These are phyloP conservation scores for Didymella glomerata DNA, from an alignment of 2,329 filamentous ascomycete species.

Conservation along the genomic window DNA sequence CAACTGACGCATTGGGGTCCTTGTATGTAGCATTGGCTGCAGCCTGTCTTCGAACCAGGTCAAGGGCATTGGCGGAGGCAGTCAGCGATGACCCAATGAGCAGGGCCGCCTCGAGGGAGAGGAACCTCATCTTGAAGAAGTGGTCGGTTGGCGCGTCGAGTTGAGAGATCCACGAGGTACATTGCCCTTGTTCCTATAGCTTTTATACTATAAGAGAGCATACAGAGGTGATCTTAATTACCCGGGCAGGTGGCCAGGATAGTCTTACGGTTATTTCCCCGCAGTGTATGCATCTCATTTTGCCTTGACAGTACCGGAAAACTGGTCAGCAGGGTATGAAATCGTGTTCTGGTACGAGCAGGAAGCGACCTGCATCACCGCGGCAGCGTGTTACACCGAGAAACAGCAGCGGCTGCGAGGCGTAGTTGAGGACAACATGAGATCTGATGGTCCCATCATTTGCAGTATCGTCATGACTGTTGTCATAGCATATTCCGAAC, in stretches of 20 bases:
- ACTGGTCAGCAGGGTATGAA: conserved; percentile 8
- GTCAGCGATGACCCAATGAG: conserved; percentile 29
- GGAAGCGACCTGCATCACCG: conserved; percentile 7
- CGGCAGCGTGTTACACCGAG: background rate
- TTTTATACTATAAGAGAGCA: conserved; percentile 3
- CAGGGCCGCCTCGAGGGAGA: conserved; percentile 24
- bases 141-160: background rate
- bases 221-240: conserved; percentile 7
- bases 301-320: conserved; percentile 11
- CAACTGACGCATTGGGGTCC: conserved; percentile 67
- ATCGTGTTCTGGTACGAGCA: conserved; percentile 9
- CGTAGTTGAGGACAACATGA: background rate
- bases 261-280: conserved; percentile 20
- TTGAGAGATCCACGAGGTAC: background rate
- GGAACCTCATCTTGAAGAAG: conserved; percentile 22
- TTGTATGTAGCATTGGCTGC: conserved; percentile 63
- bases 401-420: background rate
- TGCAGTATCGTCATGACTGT: background rate
- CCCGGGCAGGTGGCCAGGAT: conserved; percentile 13
- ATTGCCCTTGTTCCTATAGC: background rate
- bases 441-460: background rate
- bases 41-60: conserved; percentile 39
- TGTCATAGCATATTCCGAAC: background rate
- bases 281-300: conserved; percentile 19
- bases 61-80: conserved; percentile 31